These are phyloP conservation scores for Populus hybrid DNA, from an alignment of 441 rosid genomes.

Conservation along the genomic window DNA sequence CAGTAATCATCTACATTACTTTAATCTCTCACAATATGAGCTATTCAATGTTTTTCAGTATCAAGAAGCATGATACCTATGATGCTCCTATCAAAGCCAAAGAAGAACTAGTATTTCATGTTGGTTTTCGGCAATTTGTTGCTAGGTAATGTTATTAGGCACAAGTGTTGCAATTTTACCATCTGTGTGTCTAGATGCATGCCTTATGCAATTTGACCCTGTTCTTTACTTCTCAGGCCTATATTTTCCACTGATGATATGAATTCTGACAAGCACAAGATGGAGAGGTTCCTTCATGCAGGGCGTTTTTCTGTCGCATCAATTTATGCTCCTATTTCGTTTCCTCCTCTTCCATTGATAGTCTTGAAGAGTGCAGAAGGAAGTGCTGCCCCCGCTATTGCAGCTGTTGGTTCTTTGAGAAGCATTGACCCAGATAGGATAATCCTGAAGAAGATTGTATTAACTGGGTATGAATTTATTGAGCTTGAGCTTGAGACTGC, in stretches of 20 bases:
- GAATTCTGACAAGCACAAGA: slow-evolving; percentile 84
- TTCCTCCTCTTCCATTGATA: slow-evolving; percentile 81
- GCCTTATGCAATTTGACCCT: slow-evolving; percentile 5
- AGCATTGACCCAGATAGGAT: slow-evolving; percentile 80
- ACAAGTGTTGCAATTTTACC: not conserved
- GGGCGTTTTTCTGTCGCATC: slow-evolving; percentile 82
- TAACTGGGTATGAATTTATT: slow-evolving; percentile 70
- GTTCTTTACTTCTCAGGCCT: slow-evolving; percentile 52
- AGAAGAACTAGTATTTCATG: slow-evolving; percentile 88
- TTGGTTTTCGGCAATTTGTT: slow-evolving; percentile 92
- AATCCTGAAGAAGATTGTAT: slow-evolving; percentile 76
- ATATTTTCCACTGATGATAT: slow-evolving; percentile 75
- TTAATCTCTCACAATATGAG: slow-evolving; percentile 9
- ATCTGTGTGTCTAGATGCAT: not conserved
- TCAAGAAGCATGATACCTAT: slow-evolving; percentile 78
- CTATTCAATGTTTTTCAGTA: slow-evolving; percentile 39
- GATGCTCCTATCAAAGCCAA: slow-evolving; percentile 81
- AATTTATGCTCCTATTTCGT: slow-evolving; percentile 84
- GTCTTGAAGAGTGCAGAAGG: slow-evolving; percentile 60
- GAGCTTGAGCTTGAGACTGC: not conserved
- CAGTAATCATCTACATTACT: not conserved
- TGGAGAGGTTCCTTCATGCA: slow-evolving; percentile 93
- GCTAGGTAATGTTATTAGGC: slow-evolving; percentile 51
- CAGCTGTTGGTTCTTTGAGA: slow-evolving; percentile 89
- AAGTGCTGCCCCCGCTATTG: slow-evolving; percentile 51